Percentiles rank a stretch among this genome's conserved stretches.
These are phyloP conservation scores for Orbilia javanica DNA, from an alignment of 2,329 filamentous ascomycete species.

Conservation along the genomic window DNA sequence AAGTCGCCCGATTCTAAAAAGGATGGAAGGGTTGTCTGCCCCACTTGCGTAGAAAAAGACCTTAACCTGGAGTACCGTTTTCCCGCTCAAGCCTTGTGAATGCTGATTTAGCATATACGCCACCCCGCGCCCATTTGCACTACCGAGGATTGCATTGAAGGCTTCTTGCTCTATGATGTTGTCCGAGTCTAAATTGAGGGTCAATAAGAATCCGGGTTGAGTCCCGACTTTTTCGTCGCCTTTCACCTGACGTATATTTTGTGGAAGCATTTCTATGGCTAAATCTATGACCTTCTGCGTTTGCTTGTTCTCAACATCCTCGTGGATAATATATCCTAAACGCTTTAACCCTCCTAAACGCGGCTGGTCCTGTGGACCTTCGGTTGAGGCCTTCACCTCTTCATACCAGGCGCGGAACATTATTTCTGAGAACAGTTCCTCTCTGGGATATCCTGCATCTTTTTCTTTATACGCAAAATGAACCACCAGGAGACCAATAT, in stretches of 20 bases:
- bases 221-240: not conserved
- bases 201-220: not conserved
- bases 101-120: conserved; percentile 22
- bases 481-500: not conserved
- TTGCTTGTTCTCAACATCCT: not conserved
- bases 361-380: not conserved
- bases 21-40: not conserved
- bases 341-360: not conserved
- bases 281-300: not conserved
- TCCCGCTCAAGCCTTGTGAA: conserved; percentile 1
- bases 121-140: conserved; percentile 5
- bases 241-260: not conserved
- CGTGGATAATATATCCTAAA: not conserved
- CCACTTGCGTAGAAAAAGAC: not conserved
- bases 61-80: conserved; percentile 17
- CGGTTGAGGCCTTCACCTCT: not conserved
- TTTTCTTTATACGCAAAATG: conserved; percentile 4
- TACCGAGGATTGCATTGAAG: conserved; percentile 28
- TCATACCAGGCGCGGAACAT: conserved; percentile 39
- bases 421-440: conserved; percentile 18
- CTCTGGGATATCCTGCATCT: not conserved
- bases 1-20: not conserved
- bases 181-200: not conserved
- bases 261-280: not conserved
- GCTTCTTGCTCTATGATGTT: not conserved